Evolutionary conservation across 1,284 basidiomycete species (phyloP).

Genomic region (Rhodofomes roseus): DNA sequence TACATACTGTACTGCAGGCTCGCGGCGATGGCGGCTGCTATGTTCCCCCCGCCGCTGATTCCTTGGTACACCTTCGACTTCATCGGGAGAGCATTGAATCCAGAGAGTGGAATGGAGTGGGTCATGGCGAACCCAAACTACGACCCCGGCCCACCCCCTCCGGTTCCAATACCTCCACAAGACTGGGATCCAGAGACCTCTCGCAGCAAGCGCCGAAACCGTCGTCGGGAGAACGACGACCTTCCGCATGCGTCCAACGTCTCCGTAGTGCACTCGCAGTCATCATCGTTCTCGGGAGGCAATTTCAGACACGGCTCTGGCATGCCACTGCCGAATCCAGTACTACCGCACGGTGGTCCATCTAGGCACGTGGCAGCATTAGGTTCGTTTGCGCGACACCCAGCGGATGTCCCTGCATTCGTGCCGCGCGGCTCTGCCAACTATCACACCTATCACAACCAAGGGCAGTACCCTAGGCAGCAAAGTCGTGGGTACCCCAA

Average conservation of each 20-base stretch:
- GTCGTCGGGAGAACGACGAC: background rate
- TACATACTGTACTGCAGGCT: conserved; percentile 47
- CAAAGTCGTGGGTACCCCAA: no score
- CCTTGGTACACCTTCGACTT: conserved; percentile 57
- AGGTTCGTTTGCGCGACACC: background rate
- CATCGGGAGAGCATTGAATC: conserved; percentile 43
- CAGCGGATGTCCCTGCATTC: background rate
- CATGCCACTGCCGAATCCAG: background rate
- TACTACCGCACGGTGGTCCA: background rate
- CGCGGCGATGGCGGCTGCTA: conserved; percentile 33
- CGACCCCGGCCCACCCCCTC: conserved; percentile 56
- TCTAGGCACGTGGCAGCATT: background rate
- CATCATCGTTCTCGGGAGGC: background rate
- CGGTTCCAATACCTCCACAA: background rate
- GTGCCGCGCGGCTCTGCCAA: background rate
- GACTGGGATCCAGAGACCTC: background rate
- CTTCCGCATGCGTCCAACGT: background rate
- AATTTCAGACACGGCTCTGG: background rate
- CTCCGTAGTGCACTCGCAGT: background rate
- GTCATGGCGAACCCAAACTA: conserved; percentile 57
- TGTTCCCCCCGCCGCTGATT: conserved; percentile 38
- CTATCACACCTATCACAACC: background rate
- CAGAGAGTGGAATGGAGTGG: conserved; percentile 40
- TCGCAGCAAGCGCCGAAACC: background rate
- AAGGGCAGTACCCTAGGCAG: no score